Evolutionary conservation across 2,329 filamentous ascomycete genomes (phyloP).

Genomic region (Gaeumannomyces sp.): DNA sequence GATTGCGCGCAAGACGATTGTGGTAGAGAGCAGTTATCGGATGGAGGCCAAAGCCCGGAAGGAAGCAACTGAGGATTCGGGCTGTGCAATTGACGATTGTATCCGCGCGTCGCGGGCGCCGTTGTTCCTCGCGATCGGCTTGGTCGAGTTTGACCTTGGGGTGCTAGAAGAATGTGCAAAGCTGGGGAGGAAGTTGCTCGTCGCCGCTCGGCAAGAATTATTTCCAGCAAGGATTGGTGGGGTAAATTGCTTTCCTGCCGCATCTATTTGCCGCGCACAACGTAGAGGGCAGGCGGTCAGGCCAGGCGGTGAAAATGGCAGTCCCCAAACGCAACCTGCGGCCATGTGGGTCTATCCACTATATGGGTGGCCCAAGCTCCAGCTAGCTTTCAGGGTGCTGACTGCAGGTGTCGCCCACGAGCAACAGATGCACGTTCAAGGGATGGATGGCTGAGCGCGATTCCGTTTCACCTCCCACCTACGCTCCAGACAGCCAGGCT

Average conservation of each 20-base stretch:
- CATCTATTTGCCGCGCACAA: background rate
- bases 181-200: background rate
- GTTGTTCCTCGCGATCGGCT: background rate
- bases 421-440: too few species aligned
- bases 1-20: background rate
- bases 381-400: background rate
- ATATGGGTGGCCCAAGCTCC: background rate
- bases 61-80: background rate
- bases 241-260: background rate
- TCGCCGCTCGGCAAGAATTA: background rate
- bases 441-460: background rate
- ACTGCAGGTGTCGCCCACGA: too few species aligned
- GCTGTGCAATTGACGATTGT: background rate
- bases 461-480: background rate
- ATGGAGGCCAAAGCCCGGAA: background rate
- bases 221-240: background rate
- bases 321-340: background rate
- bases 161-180: background rate
- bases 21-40: background rate
- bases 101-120: background rate
- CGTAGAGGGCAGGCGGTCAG: background rate
- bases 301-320: background rate
- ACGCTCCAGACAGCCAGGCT: background rate
- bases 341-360: background rate
- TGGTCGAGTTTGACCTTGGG: too few species aligned